Evolutionary conservation across 2,329 filamentous ascomycete species (phyloP).

Genomic region (Alternaria hordeiaustralica): DNA sequence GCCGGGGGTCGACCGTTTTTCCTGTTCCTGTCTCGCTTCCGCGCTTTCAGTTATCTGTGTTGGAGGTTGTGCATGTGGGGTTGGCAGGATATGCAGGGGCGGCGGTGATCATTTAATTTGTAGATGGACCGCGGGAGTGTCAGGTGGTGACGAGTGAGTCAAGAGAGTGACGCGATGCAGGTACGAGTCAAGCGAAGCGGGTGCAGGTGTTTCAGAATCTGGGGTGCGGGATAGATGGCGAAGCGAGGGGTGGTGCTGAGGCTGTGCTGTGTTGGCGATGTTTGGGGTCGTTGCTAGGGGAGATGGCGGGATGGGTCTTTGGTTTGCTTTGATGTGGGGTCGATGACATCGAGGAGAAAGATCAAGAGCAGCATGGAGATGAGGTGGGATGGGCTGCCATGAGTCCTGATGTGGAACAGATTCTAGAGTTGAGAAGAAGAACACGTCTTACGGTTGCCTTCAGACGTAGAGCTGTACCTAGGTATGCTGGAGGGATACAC

Average conservation of each 20-base stretch:
- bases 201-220: neutral
- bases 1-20: neutral
- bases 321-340: neutral
- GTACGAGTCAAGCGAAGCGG: neutral
- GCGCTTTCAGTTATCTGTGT: neutral
- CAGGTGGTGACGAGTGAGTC: neutral
- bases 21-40: neutral
- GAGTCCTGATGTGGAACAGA: too few relatives aligned
- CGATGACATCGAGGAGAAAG: neutral
- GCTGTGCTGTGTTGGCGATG: neutral
- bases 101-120: neutral
- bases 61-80: neutral
- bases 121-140: neutral
- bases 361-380: neutral
- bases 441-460: too few relatives aligned
- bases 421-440: too few relatives aligned
- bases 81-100: neutral
- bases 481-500: too few relatives aligned
- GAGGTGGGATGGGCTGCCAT: too few relatives aligned
- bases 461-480: too few relatives aligned
- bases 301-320: neutral
- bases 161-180: neutral
- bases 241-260: neutral
- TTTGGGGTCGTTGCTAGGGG: constrained; percentile 4
- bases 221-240: neutral